Conservation (phyloP, 352 stramenopile species). For the Plasmopara muralis region DNA sequence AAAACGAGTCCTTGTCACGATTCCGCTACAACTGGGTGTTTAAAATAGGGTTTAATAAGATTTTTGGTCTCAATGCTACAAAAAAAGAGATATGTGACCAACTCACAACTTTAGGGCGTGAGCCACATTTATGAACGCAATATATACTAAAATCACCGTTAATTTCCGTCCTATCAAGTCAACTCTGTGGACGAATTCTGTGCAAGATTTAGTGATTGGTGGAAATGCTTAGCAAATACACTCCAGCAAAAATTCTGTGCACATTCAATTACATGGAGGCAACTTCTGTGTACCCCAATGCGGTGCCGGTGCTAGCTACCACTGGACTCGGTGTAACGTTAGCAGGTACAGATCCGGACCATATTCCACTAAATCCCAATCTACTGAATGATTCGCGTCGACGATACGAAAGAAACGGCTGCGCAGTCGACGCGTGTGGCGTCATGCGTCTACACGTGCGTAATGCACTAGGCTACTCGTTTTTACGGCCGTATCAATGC, state of each 20-base stretch:
- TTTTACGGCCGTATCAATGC: conserved; percentile 40
- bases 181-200: too few relatives aligned
- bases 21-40: too few relatives aligned
- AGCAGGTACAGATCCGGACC: conserved; percentile 35
- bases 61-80: too few relatives aligned
- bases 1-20: too few relatives aligned
- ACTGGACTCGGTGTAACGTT: conserved; percentile 47
- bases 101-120: too few relatives aligned
- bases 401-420: conserved; percentile 18
- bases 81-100: too few relatives aligned
- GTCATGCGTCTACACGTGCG: conserved; percentile 46
- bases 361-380: conserved; percentile 38
- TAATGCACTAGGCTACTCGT: conserved; percentile 48
- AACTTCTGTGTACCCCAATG: conserved; percentile 46
- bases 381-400: conserved; percentile 47
- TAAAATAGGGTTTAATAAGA: too few relatives aligned
- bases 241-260: not conserved
- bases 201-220: too few relatives aligned
- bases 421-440: conserved; percentile 42
- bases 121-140: too few relatives aligned
- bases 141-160: too few relatives aligned
- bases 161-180: too few relatives aligned
- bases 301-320: conserved; percentile 38
- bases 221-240: not conserved
- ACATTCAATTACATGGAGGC: conserved; percentile 39